Base-by-base conservation (phyloP, 1,284 basidiomycete species). In the Naganishia albida region DNA sequence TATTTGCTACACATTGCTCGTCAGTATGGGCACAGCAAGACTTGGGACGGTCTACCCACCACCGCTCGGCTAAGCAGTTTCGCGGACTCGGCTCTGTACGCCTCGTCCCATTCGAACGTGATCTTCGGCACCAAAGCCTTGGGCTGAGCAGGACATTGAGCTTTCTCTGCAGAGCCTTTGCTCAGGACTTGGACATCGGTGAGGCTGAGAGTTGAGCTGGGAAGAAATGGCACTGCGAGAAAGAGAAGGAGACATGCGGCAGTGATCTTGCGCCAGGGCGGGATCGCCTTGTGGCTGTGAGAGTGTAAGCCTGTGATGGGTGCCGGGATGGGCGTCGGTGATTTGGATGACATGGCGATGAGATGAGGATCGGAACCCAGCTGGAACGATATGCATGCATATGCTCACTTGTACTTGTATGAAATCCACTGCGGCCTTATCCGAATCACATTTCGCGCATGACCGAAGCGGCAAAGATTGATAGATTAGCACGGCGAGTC, bases 131-230 rank as follows among this genome's bases (percentile, higher is more conserved):
- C 53, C 1, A 78, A 54, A 26, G 77, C 59, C 52, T 69, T 64
- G 0, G 74, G 76, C 67, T 79, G 77, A 2, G 40, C 44, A 1
- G 77, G 77, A 55, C 77, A 79, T 51, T 70, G 64, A 10, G 67
- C 49, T 2, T 39, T 20, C 43, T 53, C 34, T 13, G 16, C 16
- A 7, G 16, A 16, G 6, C 20, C 46, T 12, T n/a, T 18, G 16
- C 1, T 28, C 51, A 51, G 15, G 28, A 18, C 16, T 7, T 7
- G 28, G 3, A 34, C 51, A 13, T 30, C 13, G 8, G 8, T 12
- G 13, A 39, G 1, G 25, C 25, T 3, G 46, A n/a, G 25, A 60
- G 2, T 34, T 1, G 34, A n/a, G 10, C 49, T 46, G 20, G 20
- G 44, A 38, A 60, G 57, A n/a, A 50, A 60, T 7, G 57, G 57